phyloP scores from a whole-genome alignment of 1,284 basidiomycete genomes.

The Rhodotorula sp. region DNA sequence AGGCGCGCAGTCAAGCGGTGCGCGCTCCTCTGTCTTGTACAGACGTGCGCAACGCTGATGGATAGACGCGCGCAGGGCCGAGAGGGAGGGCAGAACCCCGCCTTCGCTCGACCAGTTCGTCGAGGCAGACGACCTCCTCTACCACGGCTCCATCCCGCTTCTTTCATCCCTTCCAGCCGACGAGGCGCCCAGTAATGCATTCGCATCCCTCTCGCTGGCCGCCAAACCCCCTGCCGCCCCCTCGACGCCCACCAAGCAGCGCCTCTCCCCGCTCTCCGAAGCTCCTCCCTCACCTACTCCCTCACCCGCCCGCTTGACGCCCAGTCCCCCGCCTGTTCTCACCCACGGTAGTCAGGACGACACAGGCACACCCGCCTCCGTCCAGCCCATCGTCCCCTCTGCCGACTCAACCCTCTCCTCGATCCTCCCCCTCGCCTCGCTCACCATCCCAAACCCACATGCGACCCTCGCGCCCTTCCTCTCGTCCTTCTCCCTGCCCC shows the following conservation, averaged over 20 bases:
- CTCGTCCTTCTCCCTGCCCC: slow-evolving; percentile 67
- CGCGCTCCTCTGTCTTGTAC: background rate
- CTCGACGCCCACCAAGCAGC: slow-evolving; percentile 14
- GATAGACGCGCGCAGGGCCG: background rate
- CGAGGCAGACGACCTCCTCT: slow-evolving; percentile 62
- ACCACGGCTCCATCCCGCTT: slow-evolving; percentile 56
- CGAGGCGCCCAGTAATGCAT: background rate
- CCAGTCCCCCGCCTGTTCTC: slow-evolving; percentile 53
- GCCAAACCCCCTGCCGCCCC: background rate
- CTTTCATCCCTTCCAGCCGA: slow-evolving; percentile 1
- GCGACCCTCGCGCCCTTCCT: slow-evolving; percentile 61
- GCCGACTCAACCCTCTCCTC: slow-evolving; percentile 31
- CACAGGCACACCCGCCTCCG: background rate
- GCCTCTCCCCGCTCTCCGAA: slow-evolving; percentile 53
- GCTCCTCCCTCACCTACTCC: slow-evolving; percentile 28
- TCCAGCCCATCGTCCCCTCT: background rate
- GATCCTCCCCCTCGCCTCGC: slow-evolving; percentile 54
- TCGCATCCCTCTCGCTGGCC: background rate
- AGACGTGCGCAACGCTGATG: background rate
- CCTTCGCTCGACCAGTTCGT: slow-evolving; percentile 66
- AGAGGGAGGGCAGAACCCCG: background rate
- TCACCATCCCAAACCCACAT: slow-evolving; percentile 74
- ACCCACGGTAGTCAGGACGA: slow-evolving; percentile 50
- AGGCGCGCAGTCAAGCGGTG: slow-evolving; percentile 40
- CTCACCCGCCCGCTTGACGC: slow-evolving; percentile 27